Conservation (phyloP, 2,329 filamentous ascomycete genomes). For the Parastagonospora nodorum region DNA sequence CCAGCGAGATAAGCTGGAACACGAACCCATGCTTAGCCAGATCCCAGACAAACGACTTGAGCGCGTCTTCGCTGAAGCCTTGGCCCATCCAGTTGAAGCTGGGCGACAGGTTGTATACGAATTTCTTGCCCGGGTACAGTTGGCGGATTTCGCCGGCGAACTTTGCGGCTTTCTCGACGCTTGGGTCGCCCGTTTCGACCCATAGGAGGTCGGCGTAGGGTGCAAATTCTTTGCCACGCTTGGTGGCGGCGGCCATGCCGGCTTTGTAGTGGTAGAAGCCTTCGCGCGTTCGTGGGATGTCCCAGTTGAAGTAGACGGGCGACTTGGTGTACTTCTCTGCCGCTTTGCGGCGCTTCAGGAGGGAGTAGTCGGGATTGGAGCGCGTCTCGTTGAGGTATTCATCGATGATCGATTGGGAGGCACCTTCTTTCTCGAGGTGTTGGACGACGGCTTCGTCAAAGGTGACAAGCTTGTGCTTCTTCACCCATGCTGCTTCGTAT, state of each 20-base stretch:
- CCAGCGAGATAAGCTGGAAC: conserved; percentile 67
- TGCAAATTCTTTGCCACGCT: conserved; percentile 88
- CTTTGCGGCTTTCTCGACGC: conserved; percentile 73
- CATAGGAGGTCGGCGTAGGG: conserved; percentile 94
- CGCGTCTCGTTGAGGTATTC: conserved; percentile 68
- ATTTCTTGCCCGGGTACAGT: conserved; percentile 75
- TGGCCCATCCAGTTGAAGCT: conserved; percentile 99
- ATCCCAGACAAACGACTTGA: conserved; percentile 96
- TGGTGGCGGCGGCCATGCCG: conserved; percentile 84
- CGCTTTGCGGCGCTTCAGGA: conserved; percentile 75
- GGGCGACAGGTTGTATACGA: conserved; percentile 95
- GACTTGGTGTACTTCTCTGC: conserved; percentile 69
- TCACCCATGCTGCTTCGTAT: conserved; percentile 88
- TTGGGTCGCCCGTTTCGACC: conserved; percentile 94
- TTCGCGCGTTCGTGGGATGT: conserved; percentile 89
- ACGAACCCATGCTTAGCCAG: conserved; percentile 83
- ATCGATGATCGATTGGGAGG: conserved; percentile 66
- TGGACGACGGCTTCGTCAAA: conserved; percentile 88
- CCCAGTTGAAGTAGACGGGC: conserved; percentile 84
- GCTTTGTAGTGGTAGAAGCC: conserved; percentile 91
- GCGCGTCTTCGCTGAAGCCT: conserved; percentile 80
- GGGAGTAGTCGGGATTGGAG: conserved; percentile 73
- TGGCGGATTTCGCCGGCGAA: conserved; percentile 78
- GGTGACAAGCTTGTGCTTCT: conserved; percentile 79
- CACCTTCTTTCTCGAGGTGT: conserved; percentile 71